These are phyloP conservation scores for Gynandropsis gynandra DNA, from an alignment of 345 rosid genomes.

Conservation along the genomic window DNA sequence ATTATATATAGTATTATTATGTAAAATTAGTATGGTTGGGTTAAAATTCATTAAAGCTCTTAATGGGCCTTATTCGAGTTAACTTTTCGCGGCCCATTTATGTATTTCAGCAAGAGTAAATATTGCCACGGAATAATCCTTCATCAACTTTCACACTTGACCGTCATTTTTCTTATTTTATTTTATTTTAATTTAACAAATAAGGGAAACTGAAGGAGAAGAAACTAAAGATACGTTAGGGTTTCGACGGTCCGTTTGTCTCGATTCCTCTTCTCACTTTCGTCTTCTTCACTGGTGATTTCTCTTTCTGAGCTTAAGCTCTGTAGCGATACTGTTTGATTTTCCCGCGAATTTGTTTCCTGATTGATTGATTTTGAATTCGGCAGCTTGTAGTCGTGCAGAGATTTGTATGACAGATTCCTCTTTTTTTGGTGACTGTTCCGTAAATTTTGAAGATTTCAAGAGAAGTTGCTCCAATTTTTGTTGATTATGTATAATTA, in stretches of 20 bases:
- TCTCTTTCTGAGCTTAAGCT: conserved; percentile 10
- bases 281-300: conserved; percentile 17
- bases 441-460: neutral
- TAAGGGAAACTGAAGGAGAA: no score
- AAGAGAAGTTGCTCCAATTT: conserved; percentile 2
- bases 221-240: conserved; percentile 18
- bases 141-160: no score
- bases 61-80: no score
- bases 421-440: neutral
- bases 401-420: neutral
- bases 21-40: no score
- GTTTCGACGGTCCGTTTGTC: conserved; percentile 20
- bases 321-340: neutral
- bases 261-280: conserved; percentile 17
- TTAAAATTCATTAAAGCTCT: no score
- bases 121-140: no score
- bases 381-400: conserved; percentile 5
- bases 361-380: conserved; percentile 15
- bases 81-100: no score
- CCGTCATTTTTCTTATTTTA: no score
- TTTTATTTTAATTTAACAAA: no score
- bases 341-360: conserved; percentile 1
- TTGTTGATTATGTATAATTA: conserved; percentile 2
- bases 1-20: no score
- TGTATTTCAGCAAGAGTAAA: no score